phyloP scores from a whole-genome alignment of 2,329 filamentous ascomycete species.

The Diaporthe velutina region DNA sequence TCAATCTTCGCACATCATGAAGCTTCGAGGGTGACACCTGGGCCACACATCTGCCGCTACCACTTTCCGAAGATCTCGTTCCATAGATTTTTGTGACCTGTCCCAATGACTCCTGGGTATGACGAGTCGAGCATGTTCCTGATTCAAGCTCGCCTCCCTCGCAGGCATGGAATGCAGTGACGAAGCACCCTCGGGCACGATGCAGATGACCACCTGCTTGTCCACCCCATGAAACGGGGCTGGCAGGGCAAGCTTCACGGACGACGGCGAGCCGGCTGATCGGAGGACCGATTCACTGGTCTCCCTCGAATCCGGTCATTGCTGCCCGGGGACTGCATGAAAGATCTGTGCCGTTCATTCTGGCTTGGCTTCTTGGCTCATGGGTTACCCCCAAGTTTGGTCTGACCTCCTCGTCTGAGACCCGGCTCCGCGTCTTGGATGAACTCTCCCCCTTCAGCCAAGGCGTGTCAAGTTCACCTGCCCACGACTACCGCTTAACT shows the following conservation, averaged over 20 bases:
- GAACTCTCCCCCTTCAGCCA: constrained; percentile 4
- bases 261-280: constrained; percentile 18
- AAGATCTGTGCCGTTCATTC: constrained; percentile 15
- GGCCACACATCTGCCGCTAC: not conserved
- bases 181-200: not conserved
- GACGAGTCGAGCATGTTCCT: not conserved
- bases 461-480: constrained; percentile 20
- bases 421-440: constrained; percentile 17
- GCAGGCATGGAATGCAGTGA: not conserved
- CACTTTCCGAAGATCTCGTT: not conserved
- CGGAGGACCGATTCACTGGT: not conserved
- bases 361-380: constrained; percentile 13
- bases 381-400: not conserved
- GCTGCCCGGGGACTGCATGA: not conserved
- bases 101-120: not conserved
- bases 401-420: constrained; percentile 16
- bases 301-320: constrained; percentile 1
- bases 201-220: not conserved
- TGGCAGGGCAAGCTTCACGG: constrained; percentile 7
- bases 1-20: not conserved
- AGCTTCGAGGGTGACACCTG: not conserved
- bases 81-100: not conserved
- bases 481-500: not conserved
- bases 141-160: not conserved
- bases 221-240: not conserved